phyloP scores from a whole-genome alignment of 2,329 filamentous ascomycete species.

The Coniochaeta sp. region DNA sequence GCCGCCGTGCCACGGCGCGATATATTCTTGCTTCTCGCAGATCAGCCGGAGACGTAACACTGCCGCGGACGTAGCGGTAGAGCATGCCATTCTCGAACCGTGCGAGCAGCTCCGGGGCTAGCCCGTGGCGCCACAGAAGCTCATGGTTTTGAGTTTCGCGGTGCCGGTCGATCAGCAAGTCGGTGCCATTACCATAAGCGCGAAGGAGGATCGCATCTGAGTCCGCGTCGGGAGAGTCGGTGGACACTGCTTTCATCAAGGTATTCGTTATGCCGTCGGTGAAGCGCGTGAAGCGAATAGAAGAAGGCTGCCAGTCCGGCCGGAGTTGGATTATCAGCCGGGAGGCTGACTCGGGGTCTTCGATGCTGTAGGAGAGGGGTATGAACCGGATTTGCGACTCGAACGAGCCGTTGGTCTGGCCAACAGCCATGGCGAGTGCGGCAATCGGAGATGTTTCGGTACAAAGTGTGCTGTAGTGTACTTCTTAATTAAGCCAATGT shows the following conservation, averaged over 20 bases:
- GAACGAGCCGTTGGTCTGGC: slow-evolving; percentile 22
- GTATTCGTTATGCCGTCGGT: slow-evolving; percentile 99
- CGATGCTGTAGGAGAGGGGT: slow-evolving; percentile 68
- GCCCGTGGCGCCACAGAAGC: slow-evolving; percentile 71
- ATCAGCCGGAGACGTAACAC: slow-evolving; percentile 72
- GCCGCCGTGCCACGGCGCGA: slow-evolving; percentile 70
- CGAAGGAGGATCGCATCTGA: slow-evolving; percentile 79
- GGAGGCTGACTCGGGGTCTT: slow-evolving; percentile 70
- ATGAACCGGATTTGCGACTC: slow-evolving; percentile 53
- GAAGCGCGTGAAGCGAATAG: slow-evolving; percentile 81
- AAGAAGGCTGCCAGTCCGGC: slow-evolving; percentile 71
- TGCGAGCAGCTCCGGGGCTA: slow-evolving; percentile 81
- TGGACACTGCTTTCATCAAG: slow-evolving; percentile 69
- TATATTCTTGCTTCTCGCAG: slow-evolving; percentile 69
- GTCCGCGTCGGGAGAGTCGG: slow-evolving; percentile 62
- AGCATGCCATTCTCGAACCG: slow-evolving; percentile 94
- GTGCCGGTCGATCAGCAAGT: slow-evolving; percentile 91
- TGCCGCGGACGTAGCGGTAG: slow-evolving; percentile 82
- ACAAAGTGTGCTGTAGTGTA: not conserved
- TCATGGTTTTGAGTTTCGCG: slow-evolving; percentile 75
- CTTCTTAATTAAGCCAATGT: not conserved
- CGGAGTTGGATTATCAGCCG: slow-evolving; percentile 71
- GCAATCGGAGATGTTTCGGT: slow-evolving; percentile 1
- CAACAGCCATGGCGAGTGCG: slow-evolving; percentile 2
- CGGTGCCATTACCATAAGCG: slow-evolving; percentile 90